These are phyloP conservation scores for Stephanodiscus triporus DNA, from an alignment of 108 stramenopile genomes.

Conservation along the genomic window DNA sequence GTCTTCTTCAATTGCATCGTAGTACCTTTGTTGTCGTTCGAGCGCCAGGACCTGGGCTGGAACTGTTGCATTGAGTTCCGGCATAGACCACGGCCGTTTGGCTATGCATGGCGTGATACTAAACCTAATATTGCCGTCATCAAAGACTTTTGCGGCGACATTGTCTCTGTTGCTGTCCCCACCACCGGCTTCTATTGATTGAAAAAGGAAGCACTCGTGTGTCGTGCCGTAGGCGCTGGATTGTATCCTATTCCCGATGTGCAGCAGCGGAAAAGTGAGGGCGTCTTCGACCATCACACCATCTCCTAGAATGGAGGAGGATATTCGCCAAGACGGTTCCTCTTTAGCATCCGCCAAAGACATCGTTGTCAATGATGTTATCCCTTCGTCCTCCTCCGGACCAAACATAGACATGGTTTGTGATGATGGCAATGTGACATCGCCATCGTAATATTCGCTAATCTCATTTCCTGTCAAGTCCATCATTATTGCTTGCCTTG, in stretches of 20 bases:
- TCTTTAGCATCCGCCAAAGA: background rate
- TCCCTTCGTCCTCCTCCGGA: background rate
- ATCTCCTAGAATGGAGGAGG: background rate
- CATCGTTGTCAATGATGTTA: background rate
- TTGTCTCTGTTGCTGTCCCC: background rate
- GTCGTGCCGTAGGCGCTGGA: slow-evolving; percentile 70
- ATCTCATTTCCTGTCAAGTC: background rate
- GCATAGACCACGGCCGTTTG: slow-evolving; percentile 73
- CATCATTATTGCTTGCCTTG: background rate
- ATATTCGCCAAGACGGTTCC: background rate
- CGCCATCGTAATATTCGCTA: background rate
- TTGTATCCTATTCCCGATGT: slow-evolving; percentile 52
- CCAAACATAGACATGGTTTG: background rate
- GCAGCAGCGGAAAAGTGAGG: slow-evolving; percentile 26
- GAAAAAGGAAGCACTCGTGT: slow-evolving; percentile 48
- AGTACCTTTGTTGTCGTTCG: slow-evolving; percentile 5
- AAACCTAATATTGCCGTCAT: background rate
- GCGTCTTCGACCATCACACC: background rate
- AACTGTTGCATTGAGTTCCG: slow-evolving; percentile 51
- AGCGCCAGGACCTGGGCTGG: slow-evolving; percentile 23
- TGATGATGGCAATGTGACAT: background rate
- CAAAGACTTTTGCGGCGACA: slow-evolving; percentile 7
- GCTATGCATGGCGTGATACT: slow-evolving; percentile 47
- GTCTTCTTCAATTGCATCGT: background rate
- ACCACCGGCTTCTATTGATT: slow-evolving; percentile 10